Percentiles rank a stretch among this genome's conserved stretches.
phyloP scores from a whole-genome alignment of 2,329 filamentous ascomycete species.

The Diaporthe citriasiana region DNA sequence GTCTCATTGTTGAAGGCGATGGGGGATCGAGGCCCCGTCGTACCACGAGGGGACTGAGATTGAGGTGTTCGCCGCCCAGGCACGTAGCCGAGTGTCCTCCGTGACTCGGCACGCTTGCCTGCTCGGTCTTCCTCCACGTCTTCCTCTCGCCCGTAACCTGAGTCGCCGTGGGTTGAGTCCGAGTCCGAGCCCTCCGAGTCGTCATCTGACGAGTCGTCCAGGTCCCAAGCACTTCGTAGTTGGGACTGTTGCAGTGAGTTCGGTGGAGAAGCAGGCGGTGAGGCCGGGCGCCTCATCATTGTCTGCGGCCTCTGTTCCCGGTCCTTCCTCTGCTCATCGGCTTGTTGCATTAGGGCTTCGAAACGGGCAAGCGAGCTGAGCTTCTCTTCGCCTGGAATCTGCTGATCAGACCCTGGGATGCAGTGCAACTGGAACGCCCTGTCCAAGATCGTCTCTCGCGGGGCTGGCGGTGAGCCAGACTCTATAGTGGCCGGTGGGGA shows the following conservation, averaged over 20 bases:
- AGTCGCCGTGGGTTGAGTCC: conserved; percentile 55
- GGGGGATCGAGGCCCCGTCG: conserved; percentile 47
- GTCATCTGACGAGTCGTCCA: conserved; percentile 62
- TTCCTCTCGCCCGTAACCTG: conserved; percentile 56
- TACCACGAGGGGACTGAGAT: conserved; percentile 51
- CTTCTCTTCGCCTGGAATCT: conserved; percentile 70
- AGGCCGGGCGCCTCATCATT: conserved; percentile 37
- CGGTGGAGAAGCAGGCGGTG: conserved; percentile 25
- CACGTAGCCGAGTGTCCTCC: conserved; percentile 66
- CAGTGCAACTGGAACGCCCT: conserved; percentile 74
- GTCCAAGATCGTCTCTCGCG: conserved; percentile 77
- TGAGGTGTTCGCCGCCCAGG: conserved; percentile 58
- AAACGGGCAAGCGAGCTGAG: conserved; percentile 75
- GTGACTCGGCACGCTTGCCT: conserved; percentile 62
- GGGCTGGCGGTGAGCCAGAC: conserved; percentile 65
- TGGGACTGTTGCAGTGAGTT: conserved; percentile 50
- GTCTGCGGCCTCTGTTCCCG: conserved; percentile 52
- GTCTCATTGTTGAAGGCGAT: conserved; percentile 54
- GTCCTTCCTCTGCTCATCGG: conserved; percentile 64
- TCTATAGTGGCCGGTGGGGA: conserved; percentile 53
- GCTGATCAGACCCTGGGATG: conserved; percentile 72
- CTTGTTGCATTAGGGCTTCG: conserved; percentile 75
- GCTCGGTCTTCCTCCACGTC: conserved; percentile 45
- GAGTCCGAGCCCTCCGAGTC: conserved; percentile 56
- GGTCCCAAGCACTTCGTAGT: conserved; percentile 65